Evolutionary conservation across 331 rosid genomes (phyloP), one percentile per base, ranked within the genome.

Genomic region (Pyracantha coccinea): DNA sequence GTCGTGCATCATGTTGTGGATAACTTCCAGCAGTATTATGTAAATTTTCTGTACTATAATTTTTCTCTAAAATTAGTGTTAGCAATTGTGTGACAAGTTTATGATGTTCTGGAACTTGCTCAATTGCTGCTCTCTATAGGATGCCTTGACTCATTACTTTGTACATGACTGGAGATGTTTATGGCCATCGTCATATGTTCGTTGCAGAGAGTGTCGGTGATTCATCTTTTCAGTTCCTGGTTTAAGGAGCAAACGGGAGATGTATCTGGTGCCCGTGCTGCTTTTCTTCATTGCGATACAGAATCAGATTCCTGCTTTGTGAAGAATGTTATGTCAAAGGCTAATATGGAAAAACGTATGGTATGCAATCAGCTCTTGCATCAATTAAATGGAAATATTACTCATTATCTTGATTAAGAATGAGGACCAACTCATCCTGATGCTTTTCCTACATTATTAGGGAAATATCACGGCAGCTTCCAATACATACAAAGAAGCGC

Each of bases 331-430:
- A 85, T 82, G 53, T 73, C 82, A 77, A 94, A 83, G 84, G 96
- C 97, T 73, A 94, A 94, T 81, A 90, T 90, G 93, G 98, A 94
- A 87, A 94, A 81, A 76, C 97, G 97, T 60, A 80, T 83, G 96
- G 98, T 91, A 85, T 68, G 85, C 79, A 57, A 75, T 76, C 41
- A 58, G 59, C 45, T 71, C 83, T 80, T 69, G 71, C 77, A 58
- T 44, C 23, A 60, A 52, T 66, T 64, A 53, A 55, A 65, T 63
- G 50, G 75, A 81, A 76, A 71, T 35, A 21, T 72, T 63, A 59
- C 54, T 74, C 25, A 66, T 66, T 69, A 35, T 38, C 44, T 66
- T 47, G 41, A 65, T 69, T 33, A 75, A 27, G 66, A 67, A 55
- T 78, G 66, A 77, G 71, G 57, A 78, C 74, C 28, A 23, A 61